Percentiles rank a stretch among this genome's conserved stretches.
Conservation (phyloP, 139 green algal genomes). For the Auxenochlorella protothecoides region DNA sequence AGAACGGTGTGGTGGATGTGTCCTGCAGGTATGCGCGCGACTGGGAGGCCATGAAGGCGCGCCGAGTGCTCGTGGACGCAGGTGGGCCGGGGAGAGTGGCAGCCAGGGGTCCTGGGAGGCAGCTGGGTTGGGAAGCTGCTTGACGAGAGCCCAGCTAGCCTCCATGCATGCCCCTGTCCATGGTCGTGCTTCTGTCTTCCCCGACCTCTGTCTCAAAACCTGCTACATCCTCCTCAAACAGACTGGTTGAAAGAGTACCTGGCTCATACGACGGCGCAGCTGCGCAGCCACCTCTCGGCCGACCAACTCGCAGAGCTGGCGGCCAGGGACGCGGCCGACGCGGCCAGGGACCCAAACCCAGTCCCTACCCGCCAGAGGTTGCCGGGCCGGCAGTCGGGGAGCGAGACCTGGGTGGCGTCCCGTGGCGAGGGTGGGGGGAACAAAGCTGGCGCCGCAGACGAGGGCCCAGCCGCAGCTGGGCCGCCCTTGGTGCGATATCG, state of each 20-base stretch:
- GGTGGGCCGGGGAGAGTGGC: neutral
- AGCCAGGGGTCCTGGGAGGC: neutral
- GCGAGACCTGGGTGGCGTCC: conserved; percentile 14
- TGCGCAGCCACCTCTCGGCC: conserved; percentile 2
- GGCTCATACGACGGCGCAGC: neutral
- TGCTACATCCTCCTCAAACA: neutral
- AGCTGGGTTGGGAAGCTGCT: neutral
- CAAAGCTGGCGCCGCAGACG: neutral
- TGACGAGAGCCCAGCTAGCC: too few species aligned
- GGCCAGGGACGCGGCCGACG: conserved; percentile 25
- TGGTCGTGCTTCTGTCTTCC: too few species aligned
- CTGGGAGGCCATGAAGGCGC: conserved; percentile 12
- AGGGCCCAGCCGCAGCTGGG: neutral
- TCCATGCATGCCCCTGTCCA: too few species aligned
- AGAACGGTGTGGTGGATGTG: conserved; percentile 48
- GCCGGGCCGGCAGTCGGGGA: too few species aligned
- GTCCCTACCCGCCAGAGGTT: too few species aligned
- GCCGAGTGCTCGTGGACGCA: conserved; percentile 8
- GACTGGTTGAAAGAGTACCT: conserved; percentile 5
- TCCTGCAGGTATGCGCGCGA: conserved; percentile 47
- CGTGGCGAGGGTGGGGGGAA: conserved; percentile 25
- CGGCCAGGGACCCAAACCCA: neutral
- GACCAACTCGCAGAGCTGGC: conserved; percentile 7
- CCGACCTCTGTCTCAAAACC: too few species aligned
- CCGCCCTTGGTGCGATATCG: conserved; percentile 4